Base-by-base conservation (phyloP, 371 early-diverging fungal genomes). In the Encephalitozoon romaleae region DNA sequence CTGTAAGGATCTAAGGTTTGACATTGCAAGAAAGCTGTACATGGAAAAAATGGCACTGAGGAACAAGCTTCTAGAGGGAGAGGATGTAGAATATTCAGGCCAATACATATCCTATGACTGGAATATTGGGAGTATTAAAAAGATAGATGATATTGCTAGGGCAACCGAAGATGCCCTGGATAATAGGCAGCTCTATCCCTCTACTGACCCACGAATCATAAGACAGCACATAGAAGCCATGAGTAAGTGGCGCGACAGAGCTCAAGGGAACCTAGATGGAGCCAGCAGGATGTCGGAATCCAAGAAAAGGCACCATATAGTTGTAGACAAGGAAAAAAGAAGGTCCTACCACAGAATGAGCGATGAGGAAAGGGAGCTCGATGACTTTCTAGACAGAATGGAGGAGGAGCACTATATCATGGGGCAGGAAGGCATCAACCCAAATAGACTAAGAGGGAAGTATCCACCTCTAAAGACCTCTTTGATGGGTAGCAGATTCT, bases 361-460 rank as follows among this genome's bases (percentile, higher is more conserved):
- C 15, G 70, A 68, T 11, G 70, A 76, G 47, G 76, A 76, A 34
- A 68, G 25, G n/a, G 59, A 69, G 23, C 9, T 76, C 2, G 76
- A 76, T 34, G 76, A 76, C 51, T 76, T 64, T 47, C 23, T 76
- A 30, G 76, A 76, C 49, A 51, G 42, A 39, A 25, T 76, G 6
- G 70, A 76, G 6, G 70, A 76, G 21, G 39, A 26, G 4, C 28
- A 75, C 21, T 63, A 54, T 21, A 26, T 9, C 26, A 43, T 21
- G 4, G 4, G 47, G n/a, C 12, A 28, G 28, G 23, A 11, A 18
- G 47, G 43, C 5, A 18, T 54, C 9, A 25, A 15, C 6, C 52
- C 39, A n/a, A 51, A 51, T 38, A 69, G 9, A 5, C 52, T 38
- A 21, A 52, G 38, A 2, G 38, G 55, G 54, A 39, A 70, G 41